phyloP scores from a whole-genome alignment of 2,329 filamentous ascomycete genomes.

The Sporothrix globosa region DNA sequence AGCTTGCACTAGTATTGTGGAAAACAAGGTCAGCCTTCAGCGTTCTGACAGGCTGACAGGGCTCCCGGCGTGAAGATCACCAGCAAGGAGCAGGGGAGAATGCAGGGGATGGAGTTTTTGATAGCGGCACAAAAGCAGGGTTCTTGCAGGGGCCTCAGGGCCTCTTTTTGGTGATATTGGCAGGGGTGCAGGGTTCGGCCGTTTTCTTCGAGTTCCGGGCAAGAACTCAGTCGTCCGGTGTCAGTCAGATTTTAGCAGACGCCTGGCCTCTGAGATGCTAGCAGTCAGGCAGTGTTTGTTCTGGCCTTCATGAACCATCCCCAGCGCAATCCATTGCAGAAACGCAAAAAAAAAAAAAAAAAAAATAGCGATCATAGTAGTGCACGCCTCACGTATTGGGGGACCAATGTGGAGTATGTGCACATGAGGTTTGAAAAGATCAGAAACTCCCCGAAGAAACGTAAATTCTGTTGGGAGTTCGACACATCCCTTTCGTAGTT shows the following conservation, averaged over 20 bases:
- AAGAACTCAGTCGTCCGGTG: neutral
- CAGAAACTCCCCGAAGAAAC: too few relatives aligned
- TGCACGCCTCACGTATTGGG: neutral
- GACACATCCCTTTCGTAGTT: neutral
- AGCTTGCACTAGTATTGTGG: conserved; percentile 13
- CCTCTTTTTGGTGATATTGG: neutral
- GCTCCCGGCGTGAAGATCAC: conserved; percentile 6
- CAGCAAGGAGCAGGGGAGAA: neutral
- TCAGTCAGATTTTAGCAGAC: neutral
- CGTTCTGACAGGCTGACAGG: neutral
- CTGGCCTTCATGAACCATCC: neutral
- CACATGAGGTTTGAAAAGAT: neutral
- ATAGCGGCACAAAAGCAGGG: neutral
- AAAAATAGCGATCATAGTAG: neutral
- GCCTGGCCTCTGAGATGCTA: neutral
- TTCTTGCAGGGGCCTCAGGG: conserved; percentile 4
- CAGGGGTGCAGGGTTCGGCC: conserved; percentile 17
- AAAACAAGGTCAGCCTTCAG: conserved; percentile 3
- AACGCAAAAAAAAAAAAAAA: too few relatives aligned
- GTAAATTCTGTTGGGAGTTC: neutral
- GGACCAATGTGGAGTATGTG: neutral
- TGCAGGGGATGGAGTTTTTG: neutral
- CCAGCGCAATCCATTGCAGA: conserved; percentile 4
- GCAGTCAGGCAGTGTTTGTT: neutral
- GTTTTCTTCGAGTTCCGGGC: neutral